Evolutionary conservation across 169 alveolate genomes (phyloP), one percentile per base, ranked within the genome.

Genomic region (Cryptosporidium baileyi): DNA sequence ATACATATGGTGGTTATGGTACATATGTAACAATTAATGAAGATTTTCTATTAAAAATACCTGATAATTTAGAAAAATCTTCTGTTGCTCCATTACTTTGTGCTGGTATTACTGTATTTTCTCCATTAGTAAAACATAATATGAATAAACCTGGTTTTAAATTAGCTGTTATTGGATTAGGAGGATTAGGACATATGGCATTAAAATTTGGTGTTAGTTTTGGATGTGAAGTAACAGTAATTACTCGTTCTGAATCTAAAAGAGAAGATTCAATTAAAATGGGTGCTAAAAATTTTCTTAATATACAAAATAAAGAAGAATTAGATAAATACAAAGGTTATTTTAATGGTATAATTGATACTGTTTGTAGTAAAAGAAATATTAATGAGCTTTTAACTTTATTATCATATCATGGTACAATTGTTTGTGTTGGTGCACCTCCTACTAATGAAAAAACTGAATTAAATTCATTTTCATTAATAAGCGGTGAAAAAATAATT

Each of bases 131-230:
- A 41, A 88, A 88, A 80, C 54, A 80, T 40, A 61, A 82, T 17
- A 57, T 65, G 89, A 61, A 61, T 9, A 82, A 79, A 63, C 92
- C 93, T 5, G 94, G 94, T 1, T 79, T 80, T 89, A 81, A 89
- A 47, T 88, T 89, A 60, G 95, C 93, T 17, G 92, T 92, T 44
- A 91, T 93, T 9, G 97, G 95, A 22, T 79, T 93, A 19, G 97
- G 97, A 28, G 97, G 97, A 28, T 61, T 94, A 47, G 97, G 97
- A 19, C 97, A 94, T 60, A 82, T 94, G 88, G 97, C 94, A 38
- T 62, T 94, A 61, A 82, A 93, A 80, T 94, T 90, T 88, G 92
- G 80, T n/a, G 80, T 60, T 4, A 57, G 79, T 30, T 61, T 61
- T 43, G 89, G 82, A 1, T 81, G 89, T 19, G 80, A 61, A 41